Percentiles rank a stretch among this genome's conserved stretches.
Evolutionary conservation across 257 asterid genomes (phyloP).

Genomic region (Solanum microdontum): DNA sequence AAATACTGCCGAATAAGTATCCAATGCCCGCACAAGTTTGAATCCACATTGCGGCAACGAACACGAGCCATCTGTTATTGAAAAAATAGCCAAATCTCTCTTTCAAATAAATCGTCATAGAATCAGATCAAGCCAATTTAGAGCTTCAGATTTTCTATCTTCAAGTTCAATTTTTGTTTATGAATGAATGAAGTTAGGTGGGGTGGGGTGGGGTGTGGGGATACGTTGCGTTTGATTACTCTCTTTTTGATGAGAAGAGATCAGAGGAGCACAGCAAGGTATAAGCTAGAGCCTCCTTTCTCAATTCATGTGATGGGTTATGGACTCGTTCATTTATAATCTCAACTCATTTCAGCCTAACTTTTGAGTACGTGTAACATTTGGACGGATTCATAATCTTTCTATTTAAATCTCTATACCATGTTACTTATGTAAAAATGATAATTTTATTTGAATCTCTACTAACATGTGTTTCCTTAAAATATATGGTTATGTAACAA

Average conservation of each 20-base stretch:
- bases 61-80: slow-evolving; percentile 39
- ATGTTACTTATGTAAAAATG: too few relatives aligned
- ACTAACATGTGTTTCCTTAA: background rate
- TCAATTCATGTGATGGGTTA: too few relatives aligned
- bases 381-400: background rate
- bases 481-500: too few relatives aligned
- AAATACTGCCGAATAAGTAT: slow-evolving; percentile 36
- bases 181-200: background rate
- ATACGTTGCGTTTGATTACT: too few relatives aligned
- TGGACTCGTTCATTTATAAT: background rate
- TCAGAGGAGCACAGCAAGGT: background rate
- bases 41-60: slow-evolving; percentile 50
- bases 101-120: background rate
- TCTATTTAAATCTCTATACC: background rate
- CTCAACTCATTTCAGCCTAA: too few relatives aligned
- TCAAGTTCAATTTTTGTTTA: background rate
- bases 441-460: background rate
- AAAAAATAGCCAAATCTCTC: slow-evolving; percentile 13
- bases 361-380: too few relatives aligned
- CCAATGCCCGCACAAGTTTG: slow-evolving; percentile 48
- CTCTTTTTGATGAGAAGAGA: too few relatives aligned
- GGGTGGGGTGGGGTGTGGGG: too few relatives aligned
- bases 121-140: background rate
- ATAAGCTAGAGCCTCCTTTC: too few relatives aligned
- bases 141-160: background rate